phyloP scores from a whole-genome alignment of 257 asterid species.

The Nemophila menziesii region DNA sequence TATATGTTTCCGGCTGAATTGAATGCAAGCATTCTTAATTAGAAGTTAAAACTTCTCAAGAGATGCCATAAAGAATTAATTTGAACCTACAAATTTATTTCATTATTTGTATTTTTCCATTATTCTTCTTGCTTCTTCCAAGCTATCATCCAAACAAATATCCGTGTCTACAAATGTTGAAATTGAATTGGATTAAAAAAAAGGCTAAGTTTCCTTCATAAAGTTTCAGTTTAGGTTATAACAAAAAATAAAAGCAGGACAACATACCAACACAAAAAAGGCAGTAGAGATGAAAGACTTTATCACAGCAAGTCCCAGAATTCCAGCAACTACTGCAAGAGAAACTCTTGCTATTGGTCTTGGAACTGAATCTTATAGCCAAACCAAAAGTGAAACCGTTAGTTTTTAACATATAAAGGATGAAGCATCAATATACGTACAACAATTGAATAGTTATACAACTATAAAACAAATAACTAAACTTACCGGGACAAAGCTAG shows the following conservation, averaged over 20 bases:
- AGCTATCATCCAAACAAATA: no score
- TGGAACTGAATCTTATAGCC: conserved; percentile 51
- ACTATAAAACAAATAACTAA: neutral
- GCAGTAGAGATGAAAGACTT: conserved; percentile 85
- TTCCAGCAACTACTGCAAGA: conserved; percentile 40
- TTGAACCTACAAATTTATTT: no score
- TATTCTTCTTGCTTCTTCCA: no score
- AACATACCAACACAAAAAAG: conserved; percentile 69
- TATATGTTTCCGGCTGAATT: no score
- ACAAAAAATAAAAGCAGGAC: conserved; percentile 1
- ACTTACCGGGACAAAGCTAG: conserved; percentile 82
- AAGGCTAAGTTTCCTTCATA: no score
- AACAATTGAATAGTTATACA: neutral
- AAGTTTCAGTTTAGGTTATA: no score
- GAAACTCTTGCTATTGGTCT: conserved; percentile 77
- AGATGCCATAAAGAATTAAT: no score
- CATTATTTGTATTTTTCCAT: no score
- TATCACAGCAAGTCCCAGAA: conserved; percentile 46
- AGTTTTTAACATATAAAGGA: neutral
- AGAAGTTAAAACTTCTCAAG: no score
- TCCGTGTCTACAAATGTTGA: no score
- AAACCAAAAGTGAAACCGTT: neutral
- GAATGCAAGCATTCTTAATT: no score
- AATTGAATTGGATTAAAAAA: no score
- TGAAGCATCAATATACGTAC: neutral